Percentiles rank a stretch among this genome's conserved stretches.
Conservation (phyloP, 208 protist genomes). For the Porcisia hertigi region DNA sequence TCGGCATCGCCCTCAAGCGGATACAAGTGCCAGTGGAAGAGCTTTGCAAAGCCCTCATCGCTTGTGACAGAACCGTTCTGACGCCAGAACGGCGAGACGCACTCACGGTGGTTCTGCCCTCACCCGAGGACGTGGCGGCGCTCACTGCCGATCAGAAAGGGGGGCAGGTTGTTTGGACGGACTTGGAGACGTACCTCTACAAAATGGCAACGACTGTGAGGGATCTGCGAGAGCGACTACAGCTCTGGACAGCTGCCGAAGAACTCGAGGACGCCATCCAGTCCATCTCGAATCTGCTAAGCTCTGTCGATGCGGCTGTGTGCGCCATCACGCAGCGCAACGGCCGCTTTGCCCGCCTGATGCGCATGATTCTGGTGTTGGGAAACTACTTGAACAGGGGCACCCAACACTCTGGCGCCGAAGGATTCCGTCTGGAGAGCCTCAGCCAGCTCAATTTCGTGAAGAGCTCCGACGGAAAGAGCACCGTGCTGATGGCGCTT, state of each 20-base stretch:
- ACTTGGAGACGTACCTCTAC: constrained; percentile 68
- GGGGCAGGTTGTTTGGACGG: constrained; percentile 49
- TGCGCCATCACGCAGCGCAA: constrained; percentile 43
- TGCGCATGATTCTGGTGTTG: constrained; percentile 54
- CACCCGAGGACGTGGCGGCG: constrained; percentile 46
- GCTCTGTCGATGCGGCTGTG: constrained; percentile 56
- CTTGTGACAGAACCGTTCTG: constrained; percentile 49
- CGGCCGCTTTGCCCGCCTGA: constrained; percentile 53
- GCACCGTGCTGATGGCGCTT: constrained; percentile 70
- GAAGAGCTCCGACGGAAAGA: constrained; percentile 74
- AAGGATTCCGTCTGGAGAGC: constrained; percentile 74
- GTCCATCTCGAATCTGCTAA: constrained; percentile 38
- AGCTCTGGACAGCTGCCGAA: constrained; percentile 60
- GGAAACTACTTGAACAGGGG: constrained; percentile 81
- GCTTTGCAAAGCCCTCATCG: constrained; percentile 53
- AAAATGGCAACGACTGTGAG: constrained; percentile 48
- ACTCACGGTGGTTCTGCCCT: constrained; percentile 50
- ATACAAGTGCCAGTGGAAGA: constrained; percentile 52
- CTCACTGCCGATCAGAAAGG: constrained; percentile 47
- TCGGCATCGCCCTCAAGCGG: constrained; percentile 71
- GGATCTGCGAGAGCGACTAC: constrained; percentile 69
- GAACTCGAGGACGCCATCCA: constrained; percentile 52
- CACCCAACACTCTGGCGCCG: constrained; percentile 61
- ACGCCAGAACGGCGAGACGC: constrained; percentile 46
- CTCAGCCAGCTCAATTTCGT: constrained; percentile 71